Evolutionary conservation across 2,329 filamentous ascomycete genomes (phyloP), one percentile per base, ranked within the genome.

Genomic region (Colletotrichum sp.): DNA sequence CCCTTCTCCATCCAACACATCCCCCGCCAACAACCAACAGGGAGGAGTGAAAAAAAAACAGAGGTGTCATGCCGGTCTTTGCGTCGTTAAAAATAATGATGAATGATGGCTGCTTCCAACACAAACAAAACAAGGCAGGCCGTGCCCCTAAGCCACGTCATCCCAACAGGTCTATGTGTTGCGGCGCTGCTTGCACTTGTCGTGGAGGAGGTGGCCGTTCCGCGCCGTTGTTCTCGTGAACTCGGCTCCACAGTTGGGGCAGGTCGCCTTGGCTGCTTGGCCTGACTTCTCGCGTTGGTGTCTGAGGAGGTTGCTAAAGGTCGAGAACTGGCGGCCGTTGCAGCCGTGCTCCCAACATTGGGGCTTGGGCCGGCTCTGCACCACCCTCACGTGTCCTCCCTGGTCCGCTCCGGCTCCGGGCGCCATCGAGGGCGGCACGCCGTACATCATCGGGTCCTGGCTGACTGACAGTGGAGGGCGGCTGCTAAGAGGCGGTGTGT

Each of bases 311-410:
- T 98, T 98, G 90, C 96, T 98, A 83, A 98, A 98, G 5, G 96
- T 98, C 21, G 95, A 98, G 82, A 99, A 99, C 82, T 98, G 95
- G 34, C 96, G 93, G 24, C 96, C 96, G 81, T 98, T 98, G 88
- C 96, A 99, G 13, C 96, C 96, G 82, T 99, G 96, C 77, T 98
- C 96, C 95, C 95, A 99, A 85, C 96, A 98, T 83, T 98, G 95
- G 62, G 96, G 96, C 86, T 98, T 98, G n/a, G 95, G 95, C 78
- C 95, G 91, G 80, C 92, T 93, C 83, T 94, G 94, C 21, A 96
- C 89, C 18, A 96, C 92, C 75, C 94, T 90, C 52, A 95, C 92
- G 78, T 92, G 87, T 59, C 87, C 83, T 49, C 84, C 83, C 77
- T 69, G 79, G 57, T 71, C 82, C 73, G 63, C 79, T 55, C 81